phyloP scores from a whole-genome alignment of 2,329 filamentous ascomycete genomes.

The Colletotrichum eremochloae region DNA sequence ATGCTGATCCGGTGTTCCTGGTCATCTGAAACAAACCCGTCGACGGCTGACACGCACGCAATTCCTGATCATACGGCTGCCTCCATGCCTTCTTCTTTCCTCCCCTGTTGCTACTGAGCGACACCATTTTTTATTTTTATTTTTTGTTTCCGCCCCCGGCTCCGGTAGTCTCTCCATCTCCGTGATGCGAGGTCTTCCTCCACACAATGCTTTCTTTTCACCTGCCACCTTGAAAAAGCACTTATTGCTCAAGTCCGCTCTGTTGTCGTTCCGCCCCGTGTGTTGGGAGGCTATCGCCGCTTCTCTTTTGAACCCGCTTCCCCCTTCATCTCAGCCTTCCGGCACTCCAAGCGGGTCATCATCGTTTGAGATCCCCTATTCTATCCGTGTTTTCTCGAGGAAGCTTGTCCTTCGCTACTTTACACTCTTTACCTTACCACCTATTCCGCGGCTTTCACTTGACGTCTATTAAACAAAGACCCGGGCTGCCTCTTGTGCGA shows the following conservation, averaged over 20 bases:
- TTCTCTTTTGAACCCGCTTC: slow-evolving; percentile 1
- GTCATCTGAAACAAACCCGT: slow-evolving; percentile 42
- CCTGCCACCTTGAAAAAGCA: not conserved
- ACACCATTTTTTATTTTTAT: not conserved
- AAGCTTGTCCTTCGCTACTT: not conserved
- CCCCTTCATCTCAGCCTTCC: slow-evolving; percentile 1
- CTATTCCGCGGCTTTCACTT: not conserved
- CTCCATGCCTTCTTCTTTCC: not conserved
- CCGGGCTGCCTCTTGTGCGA: slow-evolving; percentile 12
- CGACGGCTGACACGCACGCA: slow-evolving; percentile 37
- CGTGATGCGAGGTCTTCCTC: not conserved
- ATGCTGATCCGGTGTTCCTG: slow-evolving; percentile 27
- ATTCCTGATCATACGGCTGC: slow-evolving; percentile 20
- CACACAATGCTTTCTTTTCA: slow-evolving; percentile 7
- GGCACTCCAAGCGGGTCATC: not conserved
- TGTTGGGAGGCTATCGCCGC: not conserved
- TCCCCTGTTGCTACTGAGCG: not conserved
- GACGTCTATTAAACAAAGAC: slow-evolving; percentile 6
- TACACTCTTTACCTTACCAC: not conserved
- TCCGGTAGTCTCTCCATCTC: not conserved
- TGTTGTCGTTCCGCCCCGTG: not conserved
- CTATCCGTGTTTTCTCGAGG: not conserved
- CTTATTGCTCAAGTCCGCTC: not conserved
- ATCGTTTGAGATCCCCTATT: slow-evolving; percentile 5
- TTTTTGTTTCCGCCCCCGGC: not conserved